Percentiles rank a stretch among this genome's conserved stretches.
These are phyloP conservation scores for Penicillium verrucosum DNA, from an alignment of 2,329 filamentous ascomycete species.

Conservation along the genomic window DNA sequence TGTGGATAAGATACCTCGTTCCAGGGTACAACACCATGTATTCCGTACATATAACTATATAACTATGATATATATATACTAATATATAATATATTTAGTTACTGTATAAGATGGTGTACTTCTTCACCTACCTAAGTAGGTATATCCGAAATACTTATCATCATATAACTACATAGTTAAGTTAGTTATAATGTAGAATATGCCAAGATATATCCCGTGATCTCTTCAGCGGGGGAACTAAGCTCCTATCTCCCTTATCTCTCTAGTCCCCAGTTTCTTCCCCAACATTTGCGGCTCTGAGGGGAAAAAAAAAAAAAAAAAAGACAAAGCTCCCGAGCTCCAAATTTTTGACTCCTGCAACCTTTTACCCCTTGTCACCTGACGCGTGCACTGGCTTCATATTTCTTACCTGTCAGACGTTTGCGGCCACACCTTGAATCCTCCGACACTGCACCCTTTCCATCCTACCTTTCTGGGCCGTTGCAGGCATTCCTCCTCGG, in stretches of 20 bases:
- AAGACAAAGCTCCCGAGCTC: constrained; percentile 5
- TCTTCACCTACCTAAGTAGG: no score
- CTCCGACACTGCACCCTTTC: constrained; percentile 4
- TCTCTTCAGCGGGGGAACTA: background rate
- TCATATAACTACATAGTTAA: no score
- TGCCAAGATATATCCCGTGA: constrained; percentile 6
- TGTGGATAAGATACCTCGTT: no score
- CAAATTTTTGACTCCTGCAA: constrained; percentile 6
- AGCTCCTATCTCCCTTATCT: constrained; percentile 9
- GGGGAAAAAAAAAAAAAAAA: background rate
- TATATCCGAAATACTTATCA: no score
- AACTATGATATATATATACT: no score
- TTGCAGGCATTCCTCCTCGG: constrained; percentile 34
- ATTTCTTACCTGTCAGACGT: constrained; percentile 4
- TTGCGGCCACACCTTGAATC: constrained; percentile 2
- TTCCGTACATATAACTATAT: no score
- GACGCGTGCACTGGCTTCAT: constrained; percentile 2
- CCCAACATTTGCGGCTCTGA: constrained; percentile 12
- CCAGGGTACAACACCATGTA: no score
- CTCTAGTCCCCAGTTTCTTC: background rate
- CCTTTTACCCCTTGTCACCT: constrained; percentile 8
- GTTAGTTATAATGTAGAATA: background rate
- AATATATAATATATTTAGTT: no score
- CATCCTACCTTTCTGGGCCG: constrained; percentile 7
- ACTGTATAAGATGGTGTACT: no score